Conservation (phyloP, 805 yeast genomes). For the Lachancea meyersii region DNA sequence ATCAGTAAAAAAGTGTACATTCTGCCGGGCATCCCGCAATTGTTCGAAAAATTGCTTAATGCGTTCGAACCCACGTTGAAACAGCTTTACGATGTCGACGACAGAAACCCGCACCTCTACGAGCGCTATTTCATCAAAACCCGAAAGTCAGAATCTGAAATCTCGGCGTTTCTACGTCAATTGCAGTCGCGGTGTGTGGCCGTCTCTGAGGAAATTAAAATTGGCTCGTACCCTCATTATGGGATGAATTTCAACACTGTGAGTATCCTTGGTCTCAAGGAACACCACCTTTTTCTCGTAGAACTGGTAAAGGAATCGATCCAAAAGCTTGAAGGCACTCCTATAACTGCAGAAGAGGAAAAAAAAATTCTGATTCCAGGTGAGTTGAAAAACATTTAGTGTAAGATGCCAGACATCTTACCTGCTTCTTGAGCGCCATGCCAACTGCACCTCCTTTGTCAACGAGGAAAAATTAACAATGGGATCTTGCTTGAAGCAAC, state of each 20-base stretch:
- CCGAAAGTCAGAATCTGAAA: slow-evolving; percentile 49
- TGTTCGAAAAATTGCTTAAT: slow-evolving; percentile 52
- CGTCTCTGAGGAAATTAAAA: slow-evolving; percentile 42
- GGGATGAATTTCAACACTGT: slow-evolving; percentile 59
- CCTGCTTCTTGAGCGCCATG: too few species aligned
- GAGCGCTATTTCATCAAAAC: slow-evolving; percentile 59
- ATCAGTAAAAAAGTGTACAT: slow-evolving; percentile 60
- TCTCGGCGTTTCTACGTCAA: slow-evolving; percentile 56
- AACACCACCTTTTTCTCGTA: slow-evolving; percentile 35
- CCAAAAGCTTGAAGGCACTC: slow-evolving; percentile 46
- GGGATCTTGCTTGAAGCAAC: too few species aligned
- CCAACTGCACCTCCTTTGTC: too few species aligned
- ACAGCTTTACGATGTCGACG: slow-evolving; percentile 35
- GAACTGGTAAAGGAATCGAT: slow-evolving; percentile 43
- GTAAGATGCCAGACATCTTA: too few species aligned
- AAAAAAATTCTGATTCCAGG: slow-evolving; percentile 27
- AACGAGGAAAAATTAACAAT: too few species aligned
- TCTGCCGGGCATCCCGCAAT: slow-evolving; percentile 78
- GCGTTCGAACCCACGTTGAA: slow-evolving; percentile 37
- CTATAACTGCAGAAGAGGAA: slow-evolving; percentile 55
- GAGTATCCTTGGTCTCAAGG: slow-evolving; percentile 59
- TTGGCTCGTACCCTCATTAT: slow-evolving; percentile 84
- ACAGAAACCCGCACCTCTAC: slow-evolving; percentile 24
- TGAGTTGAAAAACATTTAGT: background rate
- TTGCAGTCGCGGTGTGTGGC: slow-evolving; percentile 42